phyloP scores from a whole-genome alignment of 2,329 filamentous ascomycete genomes.

The Fusarium musae region DNA sequence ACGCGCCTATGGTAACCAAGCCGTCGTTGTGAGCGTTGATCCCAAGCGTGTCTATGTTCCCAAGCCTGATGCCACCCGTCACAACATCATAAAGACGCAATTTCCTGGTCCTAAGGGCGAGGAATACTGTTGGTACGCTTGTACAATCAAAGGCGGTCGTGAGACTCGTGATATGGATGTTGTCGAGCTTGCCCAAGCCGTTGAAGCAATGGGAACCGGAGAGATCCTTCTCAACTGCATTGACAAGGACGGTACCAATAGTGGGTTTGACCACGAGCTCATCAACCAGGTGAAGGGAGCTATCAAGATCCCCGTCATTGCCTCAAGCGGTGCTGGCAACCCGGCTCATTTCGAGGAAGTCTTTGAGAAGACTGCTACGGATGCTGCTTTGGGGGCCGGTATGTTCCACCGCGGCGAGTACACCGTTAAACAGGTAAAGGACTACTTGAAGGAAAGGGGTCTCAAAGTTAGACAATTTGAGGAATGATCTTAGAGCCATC shows the following conservation, averaged over 20 bases:
- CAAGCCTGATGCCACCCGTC: conserved; percentile 75
- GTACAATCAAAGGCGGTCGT: conserved; percentile 94
- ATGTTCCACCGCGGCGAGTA: conserved; percentile 99
- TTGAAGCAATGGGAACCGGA: conserved; percentile 94
- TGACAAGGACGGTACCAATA: conserved; percentile 94
- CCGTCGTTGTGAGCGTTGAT: conserved; percentile 95
- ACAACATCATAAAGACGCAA: conserved; percentile 76
- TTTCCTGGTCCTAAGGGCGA: conserved; percentile 80
- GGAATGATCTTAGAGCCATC: conserved; percentile 50
- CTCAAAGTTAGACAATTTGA: conserved; percentile 86
- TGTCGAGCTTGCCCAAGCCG: conserved; percentile 84
- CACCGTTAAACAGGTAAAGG: conserved; percentile 93
- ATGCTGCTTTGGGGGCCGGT: conserved; percentile 93
- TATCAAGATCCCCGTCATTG: conserved; percentile 92
- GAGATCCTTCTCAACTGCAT: conserved; percentile 98
- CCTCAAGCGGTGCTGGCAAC: conserved; percentile 89
- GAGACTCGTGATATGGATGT: conserved; percentile 96
- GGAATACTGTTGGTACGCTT: conserved; percentile 93
- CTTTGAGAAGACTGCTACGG: conserved; percentile 84
- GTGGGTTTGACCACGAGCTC: conserved; percentile 92
- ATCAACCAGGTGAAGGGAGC: conserved; percentile 88
- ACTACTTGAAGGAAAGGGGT: conserved; percentile 76
- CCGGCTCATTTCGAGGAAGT: conserved; percentile 92
- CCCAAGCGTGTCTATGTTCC: conserved; percentile 91
- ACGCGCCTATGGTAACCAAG: conserved; percentile 92